Percentiles rank a stretch among this genome's conserved stretches.
Evolutionary conservation across 2,329 filamentous ascomycete species (phyloP).

Genomic region (Penicillium sp.): DNA sequence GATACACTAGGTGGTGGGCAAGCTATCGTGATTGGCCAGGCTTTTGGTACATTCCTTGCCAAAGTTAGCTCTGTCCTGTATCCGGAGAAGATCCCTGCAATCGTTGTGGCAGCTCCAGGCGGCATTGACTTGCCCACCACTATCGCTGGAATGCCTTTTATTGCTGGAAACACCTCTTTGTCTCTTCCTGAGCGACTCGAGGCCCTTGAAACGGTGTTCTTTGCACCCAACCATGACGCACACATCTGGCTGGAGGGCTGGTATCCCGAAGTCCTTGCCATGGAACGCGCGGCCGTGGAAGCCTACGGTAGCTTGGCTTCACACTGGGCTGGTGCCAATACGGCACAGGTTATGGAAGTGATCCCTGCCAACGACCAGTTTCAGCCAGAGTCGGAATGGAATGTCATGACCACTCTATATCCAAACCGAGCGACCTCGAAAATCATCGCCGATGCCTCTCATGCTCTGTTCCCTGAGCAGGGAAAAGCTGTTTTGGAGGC

Average conservation of each 20-base stretch:
- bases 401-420: not conserved
- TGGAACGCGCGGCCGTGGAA: not conserved
- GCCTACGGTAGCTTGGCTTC: conserved; percentile 1
- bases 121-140: not conserved
- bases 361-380: conserved; percentile 1
- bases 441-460: conserved; percentile 1
- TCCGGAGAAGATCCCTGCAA: conserved; percentile 5
- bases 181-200: not conserved
- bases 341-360: not conserved
- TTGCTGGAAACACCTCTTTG: not conserved
- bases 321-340: conserved; percentile 5
- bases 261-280: conserved; percentile 5
- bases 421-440: not conserved
- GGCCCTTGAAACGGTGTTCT: not conserved
- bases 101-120: conserved; percentile 4
- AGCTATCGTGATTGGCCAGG: conserved; percentile 1
- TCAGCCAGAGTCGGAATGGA: conserved; percentile 1
- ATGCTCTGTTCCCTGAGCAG: conserved; percentile 3
- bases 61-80: conserved; percentile 4
- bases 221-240: conserved; percentile 1
- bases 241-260: conserved; percentile 3
- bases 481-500: not conserved
- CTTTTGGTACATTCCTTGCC: conserved; percentile 1
- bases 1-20: not conserved
- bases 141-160: conserved; percentile 5